phyloP scores from a whole-genome alignment of 768 basidiomycete genomes.

The Coprinopsis strossmayeri region DNA sequence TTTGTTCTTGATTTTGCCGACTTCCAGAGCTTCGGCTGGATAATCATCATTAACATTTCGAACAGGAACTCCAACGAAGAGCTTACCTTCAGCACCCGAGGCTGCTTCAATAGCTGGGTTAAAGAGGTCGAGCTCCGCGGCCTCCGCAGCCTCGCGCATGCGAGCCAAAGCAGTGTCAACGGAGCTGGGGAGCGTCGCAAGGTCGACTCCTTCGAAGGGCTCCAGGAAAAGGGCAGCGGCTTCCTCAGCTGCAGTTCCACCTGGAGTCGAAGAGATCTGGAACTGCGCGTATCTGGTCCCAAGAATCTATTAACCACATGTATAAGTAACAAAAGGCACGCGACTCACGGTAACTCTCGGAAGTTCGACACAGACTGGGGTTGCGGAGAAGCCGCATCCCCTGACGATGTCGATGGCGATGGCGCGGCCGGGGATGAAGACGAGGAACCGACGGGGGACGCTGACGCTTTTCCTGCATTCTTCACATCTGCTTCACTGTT shows the following conservation, averaged over 20 bases:
- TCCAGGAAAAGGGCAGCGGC: background rate
- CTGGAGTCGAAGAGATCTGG: slow-evolving; percentile 2
- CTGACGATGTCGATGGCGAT: too few relatives aligned
- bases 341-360: background rate
- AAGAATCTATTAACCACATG: background rate
- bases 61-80: too few relatives aligned
- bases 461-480: background rate
- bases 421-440: too few relatives aligned
- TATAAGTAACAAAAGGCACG: too few relatives aligned
- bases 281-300: background rate
- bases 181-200: background rate
- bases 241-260: slow-evolving; percentile 1
- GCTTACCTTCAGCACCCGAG: background rate
- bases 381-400: too few relatives aligned
- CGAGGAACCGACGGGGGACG: background rate
- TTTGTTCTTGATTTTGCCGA: slow-evolving; percentile 3
- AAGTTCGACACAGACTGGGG: too few relatives aligned
- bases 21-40: background rate
- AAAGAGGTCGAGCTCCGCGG: background rate
- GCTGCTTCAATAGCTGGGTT: background rate
- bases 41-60: too few relatives aligned
- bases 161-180: background rate
- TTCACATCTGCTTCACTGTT: background rate
- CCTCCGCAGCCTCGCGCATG: slow-evolving; percentile 1
- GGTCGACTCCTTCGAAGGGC: background rate